Conservation (phyloP, 2,329 filamentous ascomycete species). For the Fusarium sp. region DNA sequence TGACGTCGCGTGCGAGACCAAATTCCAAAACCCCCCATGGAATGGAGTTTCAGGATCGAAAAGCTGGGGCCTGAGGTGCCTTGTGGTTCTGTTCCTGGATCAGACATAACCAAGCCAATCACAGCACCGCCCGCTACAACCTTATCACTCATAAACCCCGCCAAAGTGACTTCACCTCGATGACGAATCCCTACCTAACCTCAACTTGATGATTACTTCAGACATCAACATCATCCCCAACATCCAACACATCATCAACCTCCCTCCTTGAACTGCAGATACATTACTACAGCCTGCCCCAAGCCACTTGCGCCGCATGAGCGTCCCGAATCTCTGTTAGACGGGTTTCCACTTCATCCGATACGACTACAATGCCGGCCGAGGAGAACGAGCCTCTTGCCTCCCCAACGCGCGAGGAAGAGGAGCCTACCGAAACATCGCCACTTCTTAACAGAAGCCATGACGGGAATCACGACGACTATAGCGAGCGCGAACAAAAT, state of each 20-base stretch:
- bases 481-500: constrained; percentile 39
- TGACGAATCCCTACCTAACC: constrained; percentile 40
- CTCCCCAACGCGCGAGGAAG: constrained; percentile 46
- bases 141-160: constrained; percentile 42
- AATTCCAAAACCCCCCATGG: constrained; percentile 6
- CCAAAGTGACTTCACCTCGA: constrained; percentile 35
- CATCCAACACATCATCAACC: constrained; percentile 2
- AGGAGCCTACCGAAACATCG: constrained; percentile 57
- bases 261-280: background rate
- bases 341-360: constrained; percentile 44
- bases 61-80: background rate
- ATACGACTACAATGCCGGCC: constrained; percentile 53
- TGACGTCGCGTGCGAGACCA: constrained; percentile 16
- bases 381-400: constrained; percentile 59
- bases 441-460: constrained; percentile 58
- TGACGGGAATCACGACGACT: constrained; percentile 51
- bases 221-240: constrained; percentile 29
- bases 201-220: constrained; percentile 17
- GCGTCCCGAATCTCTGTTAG: constrained; percentile 13
- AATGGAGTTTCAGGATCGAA: constrained; percentile 15
- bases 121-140: constrained; percentile 19
- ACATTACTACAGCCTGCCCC: background rate
- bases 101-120: constrained; percentile 30
- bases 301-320: constrained; percentile 19
- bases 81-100: constrained; percentile 37